Evolutionary conservation across 2,329 filamentous ascomycete genomes (phyloP).

Genomic region (Aspergillus thermomutatus): DNA sequence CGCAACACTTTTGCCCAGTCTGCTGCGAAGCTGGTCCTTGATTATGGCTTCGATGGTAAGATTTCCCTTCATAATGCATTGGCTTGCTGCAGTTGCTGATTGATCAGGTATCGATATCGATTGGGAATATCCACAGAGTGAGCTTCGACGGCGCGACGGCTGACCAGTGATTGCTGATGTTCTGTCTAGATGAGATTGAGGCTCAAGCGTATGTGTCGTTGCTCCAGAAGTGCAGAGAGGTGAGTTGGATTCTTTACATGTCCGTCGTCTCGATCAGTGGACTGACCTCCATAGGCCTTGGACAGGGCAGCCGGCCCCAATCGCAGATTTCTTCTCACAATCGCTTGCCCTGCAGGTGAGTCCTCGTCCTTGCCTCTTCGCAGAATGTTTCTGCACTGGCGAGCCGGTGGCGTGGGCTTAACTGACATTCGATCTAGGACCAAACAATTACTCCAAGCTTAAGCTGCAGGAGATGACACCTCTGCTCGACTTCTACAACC

Average conservation of each 20-base stretch:
- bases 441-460: slow-evolving; percentile 41
- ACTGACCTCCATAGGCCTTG: slow-evolving; percentile 26
- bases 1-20: slow-evolving; percentile 65
- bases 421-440: slow-evolving; percentile 23
- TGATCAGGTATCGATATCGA: slow-evolving; percentile 42
- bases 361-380: neutral
- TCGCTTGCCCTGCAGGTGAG: slow-evolving; percentile 47
- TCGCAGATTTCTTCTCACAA: slow-evolving; percentile 47
- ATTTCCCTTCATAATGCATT: slow-evolving; percentile 1
- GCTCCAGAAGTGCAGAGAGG: slow-evolving; percentile 41
- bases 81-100: neutral
- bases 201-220: slow-evolving; percentile 43
- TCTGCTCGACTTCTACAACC: slow-evolving; percentile 53
- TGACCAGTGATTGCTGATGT: slow-evolving; percentile 9
- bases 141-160: neutral
- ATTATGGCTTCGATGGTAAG: slow-evolving; percentile 66
- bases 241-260: slow-evolving; percentile 13
- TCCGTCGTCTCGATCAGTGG: too few relatives aligned
- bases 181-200: slow-evolving; percentile 36
- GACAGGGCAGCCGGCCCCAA: slow-evolving; percentile 37
- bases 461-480: slow-evolving; percentile 44
- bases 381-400: neutral
- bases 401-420: neutral
- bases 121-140: slow-evolving; percentile 47
- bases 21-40: slow-evolving; percentile 71